Conservation (phyloP, 768 basidiomycete genomes). For the Piloderma croceum region DNA sequence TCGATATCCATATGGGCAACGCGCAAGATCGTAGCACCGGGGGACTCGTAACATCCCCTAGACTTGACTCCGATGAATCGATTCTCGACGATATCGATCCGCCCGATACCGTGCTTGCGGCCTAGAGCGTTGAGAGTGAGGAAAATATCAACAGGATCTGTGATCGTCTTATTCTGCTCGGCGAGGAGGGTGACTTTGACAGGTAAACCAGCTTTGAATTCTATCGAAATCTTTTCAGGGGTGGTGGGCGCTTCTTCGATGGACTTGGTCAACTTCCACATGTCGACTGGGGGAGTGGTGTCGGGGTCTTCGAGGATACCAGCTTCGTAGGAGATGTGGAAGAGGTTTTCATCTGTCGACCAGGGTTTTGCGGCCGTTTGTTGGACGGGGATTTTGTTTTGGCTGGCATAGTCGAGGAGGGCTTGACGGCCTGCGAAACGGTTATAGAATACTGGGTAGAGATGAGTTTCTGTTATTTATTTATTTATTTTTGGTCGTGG, state of each 20-base stretch:
- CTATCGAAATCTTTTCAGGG: constrained; percentile 78
- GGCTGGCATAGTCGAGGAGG: constrained; percentile 82
- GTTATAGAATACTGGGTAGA: constrained; percentile 82
- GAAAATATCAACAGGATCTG: constrained; percentile 96
- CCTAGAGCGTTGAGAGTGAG: constrained; percentile 84
- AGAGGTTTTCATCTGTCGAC: constrained; percentile 99
- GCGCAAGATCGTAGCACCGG: constrained; percentile 93
- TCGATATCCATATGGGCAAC: constrained; percentile 95
- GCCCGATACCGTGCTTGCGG: constrained; percentile 91
- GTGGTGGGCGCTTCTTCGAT: constrained; percentile 75
- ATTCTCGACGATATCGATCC: constrained; percentile 99
- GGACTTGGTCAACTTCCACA: constrained; percentile 95
- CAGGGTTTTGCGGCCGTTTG: constrained; percentile 97
- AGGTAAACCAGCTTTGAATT: constrained; percentile 84
- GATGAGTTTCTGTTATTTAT: constrained; percentile 3
- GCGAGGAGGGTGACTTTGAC: constrained; percentile 62
- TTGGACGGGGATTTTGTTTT: constrained; percentile 85
- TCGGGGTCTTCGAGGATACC: constrained; percentile 98
- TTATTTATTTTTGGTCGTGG: no score
- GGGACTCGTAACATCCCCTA: constrained; percentile 98
- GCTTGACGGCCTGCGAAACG: constrained; percentile 95
- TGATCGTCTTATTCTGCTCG: constrained; percentile 55
- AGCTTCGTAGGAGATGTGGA: constrained; percentile 99
- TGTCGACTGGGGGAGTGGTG: constrained; percentile 88
- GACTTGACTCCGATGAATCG: constrained; percentile 99